Percentiles rank a stretch among this genome's conserved stretches.
Evolutionary conservation across 148 eudicot species (phyloP).

Genomic region (Fagopyrum esculentum): DNA sequence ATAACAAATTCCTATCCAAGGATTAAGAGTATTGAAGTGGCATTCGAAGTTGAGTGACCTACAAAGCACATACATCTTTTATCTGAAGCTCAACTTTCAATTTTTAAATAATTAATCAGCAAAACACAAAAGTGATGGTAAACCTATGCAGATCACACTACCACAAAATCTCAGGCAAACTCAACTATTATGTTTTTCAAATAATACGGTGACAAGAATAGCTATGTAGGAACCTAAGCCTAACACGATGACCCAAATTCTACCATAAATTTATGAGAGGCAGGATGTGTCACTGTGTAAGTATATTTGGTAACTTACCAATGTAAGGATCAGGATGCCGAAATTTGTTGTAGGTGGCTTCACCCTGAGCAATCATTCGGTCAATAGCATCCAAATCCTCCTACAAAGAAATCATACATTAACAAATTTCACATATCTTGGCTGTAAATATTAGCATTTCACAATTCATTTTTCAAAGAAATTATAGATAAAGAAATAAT

Average conservation of each 20-base stretch:
- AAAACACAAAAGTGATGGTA: background rate
- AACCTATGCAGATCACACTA: background rate
- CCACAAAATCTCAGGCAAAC: background rate
- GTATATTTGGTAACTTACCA: slow-evolving; percentile 32
- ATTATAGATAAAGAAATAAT: background rate
- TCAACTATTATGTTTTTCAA: background rate
- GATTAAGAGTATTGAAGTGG: background rate
- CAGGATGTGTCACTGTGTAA: background rate
- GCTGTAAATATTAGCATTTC: background rate
- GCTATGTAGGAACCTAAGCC: background rate
- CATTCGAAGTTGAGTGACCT: background rate
- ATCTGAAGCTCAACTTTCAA: background rate
- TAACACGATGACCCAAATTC: background rate
- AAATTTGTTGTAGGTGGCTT: slow-evolving; percentile 69
- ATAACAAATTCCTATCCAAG: background rate
- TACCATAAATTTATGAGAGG: background rate
- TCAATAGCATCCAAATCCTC: slow-evolving; percentile 36
- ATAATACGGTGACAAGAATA: background rate
- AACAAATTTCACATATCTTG: background rate
- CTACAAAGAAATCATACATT: background rate
- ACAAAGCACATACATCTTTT: background rate
- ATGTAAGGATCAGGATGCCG: slow-evolving; percentile 96
- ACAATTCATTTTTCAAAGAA: background rate
- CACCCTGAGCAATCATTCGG: slow-evolving; percentile 73
- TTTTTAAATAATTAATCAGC: background rate